phyloP scores from a whole-genome alignment of 2,329 filamentous ascomycete genomes.

The Fusarium graminum region DNA sequence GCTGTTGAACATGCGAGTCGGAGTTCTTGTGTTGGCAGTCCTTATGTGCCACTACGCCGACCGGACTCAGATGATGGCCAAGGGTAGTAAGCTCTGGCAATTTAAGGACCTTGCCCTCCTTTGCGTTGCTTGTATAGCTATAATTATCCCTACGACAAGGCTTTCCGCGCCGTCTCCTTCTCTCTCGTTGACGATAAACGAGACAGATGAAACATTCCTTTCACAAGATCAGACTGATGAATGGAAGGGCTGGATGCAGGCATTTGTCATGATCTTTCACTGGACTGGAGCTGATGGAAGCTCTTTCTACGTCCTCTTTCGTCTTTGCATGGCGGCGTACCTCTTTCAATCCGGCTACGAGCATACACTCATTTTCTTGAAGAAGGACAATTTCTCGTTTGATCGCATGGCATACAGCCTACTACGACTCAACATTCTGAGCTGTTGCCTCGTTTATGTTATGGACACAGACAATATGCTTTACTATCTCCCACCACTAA shows the following conservation, averaged over 20 bases:
- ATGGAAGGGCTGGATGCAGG: slow-evolving; percentile 76
- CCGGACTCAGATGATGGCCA: slow-evolving; percentile 48
- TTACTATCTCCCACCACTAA: slow-evolving; percentile 70
- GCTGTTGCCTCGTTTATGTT: slow-evolving; percentile 64
- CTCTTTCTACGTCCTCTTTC: slow-evolving; percentile 66
- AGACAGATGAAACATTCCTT: background rate
- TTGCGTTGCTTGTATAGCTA: background rate
- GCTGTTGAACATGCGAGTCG: slow-evolving; percentile 39
- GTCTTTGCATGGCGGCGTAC: slow-evolving; percentile 68
- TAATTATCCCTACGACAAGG: slow-evolving; percentile 25
- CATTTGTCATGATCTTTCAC: slow-evolving; percentile 65
- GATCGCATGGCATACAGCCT: slow-evolving; percentile 64
- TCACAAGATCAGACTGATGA: slow-evolving; percentile 66
- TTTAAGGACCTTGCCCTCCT: slow-evolving; percentile 36
- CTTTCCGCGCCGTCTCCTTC: background rate
- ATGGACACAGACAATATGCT: slow-evolving; percentile 65
- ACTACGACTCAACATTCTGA: slow-evolving; percentile 69
- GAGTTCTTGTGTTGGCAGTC: slow-evolving; percentile 40
- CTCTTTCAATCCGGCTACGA: slow-evolving; percentile 73
- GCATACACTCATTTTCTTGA: slow-evolving; percentile 69
- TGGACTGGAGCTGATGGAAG: slow-evolving; percentile 64
- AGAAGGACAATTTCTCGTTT: slow-evolving; percentile 67
- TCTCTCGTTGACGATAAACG: rapidly evolving
- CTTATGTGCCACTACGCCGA: slow-evolving; percentile 47
- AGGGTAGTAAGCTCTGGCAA: slow-evolving; percentile 32